phyloP scores from a whole-genome alignment of 108 stramenopile genomes.

The Skeletonema grethae region DNA sequence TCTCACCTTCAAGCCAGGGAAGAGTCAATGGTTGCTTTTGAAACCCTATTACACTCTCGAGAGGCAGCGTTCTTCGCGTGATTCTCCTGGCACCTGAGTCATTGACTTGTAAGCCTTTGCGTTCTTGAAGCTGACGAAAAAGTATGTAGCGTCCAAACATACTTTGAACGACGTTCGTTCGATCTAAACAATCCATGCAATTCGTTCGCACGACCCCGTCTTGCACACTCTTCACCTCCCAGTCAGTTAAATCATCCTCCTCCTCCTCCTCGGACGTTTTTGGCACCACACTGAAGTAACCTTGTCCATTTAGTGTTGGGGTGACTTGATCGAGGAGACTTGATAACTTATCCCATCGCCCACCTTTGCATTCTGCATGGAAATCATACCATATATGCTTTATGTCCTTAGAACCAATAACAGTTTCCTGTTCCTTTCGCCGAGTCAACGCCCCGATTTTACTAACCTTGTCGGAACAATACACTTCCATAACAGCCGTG shows the following conservation, averaged over 20 bases:
- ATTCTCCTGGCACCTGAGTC: neutral
- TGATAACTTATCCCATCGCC: constrained; percentile 83
- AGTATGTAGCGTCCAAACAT: constrained; percentile 84
- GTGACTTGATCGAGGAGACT: constrained; percentile 73
- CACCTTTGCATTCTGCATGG: constrained; percentile 93
- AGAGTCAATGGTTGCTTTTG: constrained; percentile 51
- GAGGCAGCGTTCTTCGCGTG: constrained; percentile 32
- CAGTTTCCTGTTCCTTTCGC: neutral
- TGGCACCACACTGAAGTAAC: constrained; percentile 65
- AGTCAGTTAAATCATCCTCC: constrained; percentile 11
- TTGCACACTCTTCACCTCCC: constrained; percentile 65
- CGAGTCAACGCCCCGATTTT: neutral
- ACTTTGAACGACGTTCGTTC: constrained; percentile 98
- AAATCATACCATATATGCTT: constrained; percentile 96
- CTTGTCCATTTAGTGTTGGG: constrained; percentile 63
- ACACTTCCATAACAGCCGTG: constrained; percentile 67
- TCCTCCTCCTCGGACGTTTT: constrained; percentile 1
- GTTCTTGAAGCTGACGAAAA: constrained; percentile 53
- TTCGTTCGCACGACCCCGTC: constrained; percentile 93
- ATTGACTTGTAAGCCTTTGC: constrained; percentile 15
- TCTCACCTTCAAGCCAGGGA: constrained; percentile 76
- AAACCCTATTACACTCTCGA: constrained; percentile 28
- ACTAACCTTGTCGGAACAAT: constrained; percentile 20
- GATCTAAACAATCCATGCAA: constrained; percentile 98
- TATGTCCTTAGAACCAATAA: constrained; percentile 30